phyloP scores from a whole-genome alignment of 2,329 filamentous ascomycete species.

The Cadophora sp. region DNA sequence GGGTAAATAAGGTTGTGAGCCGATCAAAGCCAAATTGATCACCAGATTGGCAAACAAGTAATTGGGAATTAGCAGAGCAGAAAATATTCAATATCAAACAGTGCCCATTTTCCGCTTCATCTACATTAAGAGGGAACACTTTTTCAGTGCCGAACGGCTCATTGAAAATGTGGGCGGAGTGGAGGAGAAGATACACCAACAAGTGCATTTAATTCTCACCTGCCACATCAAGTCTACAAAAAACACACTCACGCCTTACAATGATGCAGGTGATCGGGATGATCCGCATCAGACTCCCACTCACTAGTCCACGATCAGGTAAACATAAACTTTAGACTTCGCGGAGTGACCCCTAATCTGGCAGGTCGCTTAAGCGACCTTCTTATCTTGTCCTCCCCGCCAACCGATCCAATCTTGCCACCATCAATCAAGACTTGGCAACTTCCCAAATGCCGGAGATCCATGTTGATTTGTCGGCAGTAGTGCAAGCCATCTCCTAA shows the following conservation, averaged over 20 bases:
- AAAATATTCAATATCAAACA: background rate
- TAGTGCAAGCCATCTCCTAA: background rate
- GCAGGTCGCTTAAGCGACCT: conserved; percentile 14
- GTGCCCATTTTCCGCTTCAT: no score
- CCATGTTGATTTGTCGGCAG: conserved; percentile 11
- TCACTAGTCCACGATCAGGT: conserved; percentile 6
- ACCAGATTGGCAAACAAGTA: background rate
- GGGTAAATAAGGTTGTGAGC: no score
- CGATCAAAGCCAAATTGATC: no score
- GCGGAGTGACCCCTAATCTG: conserved; percentile 1
- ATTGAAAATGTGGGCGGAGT: no score
- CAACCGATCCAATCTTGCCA: background rate
- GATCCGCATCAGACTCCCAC: background rate
- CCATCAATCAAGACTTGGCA: background rate
- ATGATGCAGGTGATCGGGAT: background rate
- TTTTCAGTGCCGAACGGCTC: no score
- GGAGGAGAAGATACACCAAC: background rate
- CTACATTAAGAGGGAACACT: no score
- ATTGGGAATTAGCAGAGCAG: background rate
- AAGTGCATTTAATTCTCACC: background rate
- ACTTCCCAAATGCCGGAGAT: conserved; percentile 2
- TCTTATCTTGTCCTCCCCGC: conserved; percentile 8
- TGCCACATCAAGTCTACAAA: background rate
- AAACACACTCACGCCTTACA: background rate
- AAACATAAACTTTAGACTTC: background rate